A percentile compares a stretch with the other conserved stretches of the same genome.
phyloP scores from a whole-genome alignment of 768 basidiomycete species.

The Leccinum uliginosum region DNA sequence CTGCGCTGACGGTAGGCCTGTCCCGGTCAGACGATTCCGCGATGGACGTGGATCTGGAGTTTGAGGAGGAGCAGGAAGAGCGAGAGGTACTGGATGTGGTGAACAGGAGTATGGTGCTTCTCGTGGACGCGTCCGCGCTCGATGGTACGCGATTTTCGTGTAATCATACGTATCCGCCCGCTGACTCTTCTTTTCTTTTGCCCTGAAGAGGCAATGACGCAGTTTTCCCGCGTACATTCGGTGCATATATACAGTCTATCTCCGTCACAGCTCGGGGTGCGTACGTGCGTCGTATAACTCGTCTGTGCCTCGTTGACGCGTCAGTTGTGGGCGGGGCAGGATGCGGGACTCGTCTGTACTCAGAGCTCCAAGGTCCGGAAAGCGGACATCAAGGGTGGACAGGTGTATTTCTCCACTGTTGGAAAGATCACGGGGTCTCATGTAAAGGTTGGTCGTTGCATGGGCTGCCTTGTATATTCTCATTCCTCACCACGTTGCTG shows the following conservation, averaged over 20 bases:
- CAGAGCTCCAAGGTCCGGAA: slow-evolving; percentile 30
- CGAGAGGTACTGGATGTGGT: slow-evolving; percentile 35
- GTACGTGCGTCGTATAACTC: neutral
- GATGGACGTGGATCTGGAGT: slow-evolving; percentile 35
- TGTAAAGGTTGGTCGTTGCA: slow-evolving; percentile 40
- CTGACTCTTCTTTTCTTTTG: neutral
- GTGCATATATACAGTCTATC: slow-evolving; percentile 72
- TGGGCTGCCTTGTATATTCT: neutral
- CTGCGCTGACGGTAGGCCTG: slow-evolving; percentile 12
- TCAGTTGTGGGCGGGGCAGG: slow-evolving; percentile 30
- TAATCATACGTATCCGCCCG: neutral
- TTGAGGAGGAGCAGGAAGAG: slow-evolving; percentile 29
- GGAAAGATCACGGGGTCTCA: slow-evolving; percentile 47
- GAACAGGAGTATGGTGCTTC: slow-evolving; percentile 43
- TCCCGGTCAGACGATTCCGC: slow-evolving; percentile 2
- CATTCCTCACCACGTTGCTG: neutral
- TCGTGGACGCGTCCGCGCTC: slow-evolving; percentile 62
- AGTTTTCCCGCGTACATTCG: slow-evolving; percentile 49
- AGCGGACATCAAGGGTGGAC: slow-evolving; percentile 28
- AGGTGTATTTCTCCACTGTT: slow-evolving; percentile 2
- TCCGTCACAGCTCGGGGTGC: slow-evolving; percentile 52
- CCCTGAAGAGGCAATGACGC: slow-evolving; percentile 45
- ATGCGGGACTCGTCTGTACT: slow-evolving; percentile 39
- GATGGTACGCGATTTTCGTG: slow-evolving; percentile 43
- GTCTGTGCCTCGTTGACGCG: neutral